These are phyloP conservation scores for Berberis thunbergii DNA, from an alignment of 164 flowering plant species.

Conservation along the genomic window DNA sequence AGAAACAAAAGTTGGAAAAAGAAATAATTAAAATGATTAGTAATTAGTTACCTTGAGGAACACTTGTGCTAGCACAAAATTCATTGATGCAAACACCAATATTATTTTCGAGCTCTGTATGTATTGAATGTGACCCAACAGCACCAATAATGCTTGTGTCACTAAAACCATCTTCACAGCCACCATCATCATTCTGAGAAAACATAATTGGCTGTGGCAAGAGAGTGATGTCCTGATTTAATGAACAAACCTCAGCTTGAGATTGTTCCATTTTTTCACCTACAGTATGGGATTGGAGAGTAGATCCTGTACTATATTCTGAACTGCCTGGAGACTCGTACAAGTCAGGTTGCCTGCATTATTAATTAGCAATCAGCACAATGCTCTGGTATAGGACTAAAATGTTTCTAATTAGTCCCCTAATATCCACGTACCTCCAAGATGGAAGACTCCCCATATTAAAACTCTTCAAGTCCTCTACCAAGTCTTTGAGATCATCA, in stretches of 20 bases:
- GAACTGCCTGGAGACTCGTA: constrained; percentile 78
- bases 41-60: constrained; percentile 26
- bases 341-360: constrained; percentile 59
- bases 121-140: constrained; percentile 3
- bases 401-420: background rate
- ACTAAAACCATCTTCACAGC: constrained; percentile 13
- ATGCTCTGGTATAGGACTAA: background rate
- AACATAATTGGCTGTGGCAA: constrained; percentile 16
- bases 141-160: background rate
- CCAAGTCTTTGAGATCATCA: constrained; percentile 50
- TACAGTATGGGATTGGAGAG: constrained; percentile 30
- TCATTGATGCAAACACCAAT: constrained; percentile 9
- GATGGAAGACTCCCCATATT: constrained; percentile 40
- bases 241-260: constrained; percentile 32
- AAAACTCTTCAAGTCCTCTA: constrained; percentile 37
- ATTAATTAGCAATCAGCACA: constrained; percentile 8
- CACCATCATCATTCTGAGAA: constrained; percentile 11
- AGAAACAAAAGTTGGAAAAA: background rate
- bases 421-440: constrained; percentile 50
- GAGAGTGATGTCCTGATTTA: constrained; percentile 21
- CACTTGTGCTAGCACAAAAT: constrained; percentile 5
- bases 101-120: constrained; percentile 2
- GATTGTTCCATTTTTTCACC: constrained; percentile 33
- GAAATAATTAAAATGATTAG: background rate
- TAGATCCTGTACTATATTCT: constrained; percentile 78